phyloP scores from a whole-genome alignment of 345 rosid genomes.

The Viola odorata region DNA sequence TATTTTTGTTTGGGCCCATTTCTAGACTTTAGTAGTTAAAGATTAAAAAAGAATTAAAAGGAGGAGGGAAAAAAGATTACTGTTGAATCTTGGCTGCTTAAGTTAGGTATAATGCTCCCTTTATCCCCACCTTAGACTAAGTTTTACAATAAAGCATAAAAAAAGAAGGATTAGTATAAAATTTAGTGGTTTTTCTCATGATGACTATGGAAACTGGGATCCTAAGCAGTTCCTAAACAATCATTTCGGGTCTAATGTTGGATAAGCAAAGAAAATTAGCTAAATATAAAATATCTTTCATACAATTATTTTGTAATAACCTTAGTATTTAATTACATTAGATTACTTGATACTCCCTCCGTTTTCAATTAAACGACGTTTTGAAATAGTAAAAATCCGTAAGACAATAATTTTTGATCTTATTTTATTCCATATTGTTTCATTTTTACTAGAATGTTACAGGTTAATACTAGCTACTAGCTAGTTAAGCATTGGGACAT shows the following conservation, averaged over 20 bases:
- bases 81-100: too few relatives aligned
- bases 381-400: too few relatives aligned
- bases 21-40: not conserved
- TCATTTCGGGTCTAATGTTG: not conserved
- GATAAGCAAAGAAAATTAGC: not conserved
- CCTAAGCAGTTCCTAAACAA: not conserved
- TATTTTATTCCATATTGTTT: too few relatives aligned
- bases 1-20: not conserved
- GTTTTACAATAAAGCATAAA: not conserved
- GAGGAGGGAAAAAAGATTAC: not conserved
- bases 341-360: too few relatives aligned
- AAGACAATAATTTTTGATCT: too few relatives aligned
- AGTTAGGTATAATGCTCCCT: conserved; percentile 8
- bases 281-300: too few relatives aligned
- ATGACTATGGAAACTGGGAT: conserved; percentile 6
- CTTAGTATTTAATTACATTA: too few relatives aligned
- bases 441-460: too few relatives aligned
- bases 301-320: too few relatives aligned
- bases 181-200: conserved; percentile 6
- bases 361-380: too few relatives aligned
- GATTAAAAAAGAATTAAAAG: not conserved
- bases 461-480: too few relatives aligned
- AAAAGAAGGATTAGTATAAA: not conserved
- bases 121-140: conserved; percentile 11
- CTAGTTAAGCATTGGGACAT: too few relatives aligned